Evolutionary conservation across 805 yeast species (phyloP), one percentile per base, ranked within the genome.

Genomic region (Metschnikowia picachoensis): DNA sequence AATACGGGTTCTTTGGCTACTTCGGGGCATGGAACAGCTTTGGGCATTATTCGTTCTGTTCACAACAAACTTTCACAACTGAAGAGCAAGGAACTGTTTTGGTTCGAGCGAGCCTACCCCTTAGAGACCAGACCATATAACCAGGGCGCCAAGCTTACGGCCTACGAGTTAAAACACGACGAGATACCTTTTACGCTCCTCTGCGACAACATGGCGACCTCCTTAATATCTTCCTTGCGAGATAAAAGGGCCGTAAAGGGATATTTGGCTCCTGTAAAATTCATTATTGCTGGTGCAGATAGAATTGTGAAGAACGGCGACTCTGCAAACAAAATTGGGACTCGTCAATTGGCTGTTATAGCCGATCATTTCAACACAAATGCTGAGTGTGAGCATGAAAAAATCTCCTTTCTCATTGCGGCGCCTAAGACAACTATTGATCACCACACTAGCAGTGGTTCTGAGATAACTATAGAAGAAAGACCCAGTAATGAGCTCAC

Each of bases 1-100:
- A 92, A 92, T 67, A 92, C 99, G 0, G 99, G 99, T 0, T 88
- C 97, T 0, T 72, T 92, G 48, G 99, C 99, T 1, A 92, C 99
- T 1, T 88, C 98, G 4, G 98, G 98, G 2, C 92, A 90, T 62
- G 99, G 99, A 29, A 92, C 99, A 5, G 98, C 98, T 0, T 73
- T 92, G 29, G 98, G 99, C 12, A 87, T 94, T 20, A 81, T 92
- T 34, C 79, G 98, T 54, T 80, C 96, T 0, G 71, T 87, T 2
- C 57, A 50, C 78, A 76, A 76, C 59, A 62, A 43, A 66, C 72
- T 71, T 50, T 63, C 79, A 1, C 49, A 62, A 39, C 48, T 48
- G 9, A 48, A 33, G 14, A 47, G 62, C 1, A 55, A 56, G 9
- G 65, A 62, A 29, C 59, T 68, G 0, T 78, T 81, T 37, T 74